phyloP scores from a whole-genome alignment of 495 filamentous ascomycete genomes.

The Amniculicola lignicola region DNA sequence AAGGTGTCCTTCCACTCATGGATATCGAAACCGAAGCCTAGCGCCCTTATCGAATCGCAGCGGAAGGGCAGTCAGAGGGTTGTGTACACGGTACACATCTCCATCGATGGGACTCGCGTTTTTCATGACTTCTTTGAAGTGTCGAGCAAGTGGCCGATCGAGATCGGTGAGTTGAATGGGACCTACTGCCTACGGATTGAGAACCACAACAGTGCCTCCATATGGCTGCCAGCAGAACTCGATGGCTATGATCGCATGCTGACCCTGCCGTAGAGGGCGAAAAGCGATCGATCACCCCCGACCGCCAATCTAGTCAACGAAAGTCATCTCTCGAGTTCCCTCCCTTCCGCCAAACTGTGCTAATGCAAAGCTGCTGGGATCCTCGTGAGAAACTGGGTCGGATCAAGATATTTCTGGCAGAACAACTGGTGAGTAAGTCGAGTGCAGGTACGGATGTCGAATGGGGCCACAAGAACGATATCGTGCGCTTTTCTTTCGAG shows the following conservation, averaged over 20 bases:
- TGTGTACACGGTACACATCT: constrained; percentile 65
- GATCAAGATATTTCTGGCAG: constrained; percentile 74
- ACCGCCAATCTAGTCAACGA: constrained; percentile 8
- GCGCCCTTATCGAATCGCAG: constrained; percentile 21
- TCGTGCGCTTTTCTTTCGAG: constrained; percentile 79
- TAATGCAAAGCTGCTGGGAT: constrained; percentile 69
- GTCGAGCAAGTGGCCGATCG: constrained; percentile 30
- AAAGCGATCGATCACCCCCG: neutral
- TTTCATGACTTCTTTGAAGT: constrained; percentile 39
- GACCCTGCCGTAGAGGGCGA: constrained; percentile 49
- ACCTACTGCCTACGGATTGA: too few species aligned
- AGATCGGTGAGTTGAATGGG: constrained; percentile 30
- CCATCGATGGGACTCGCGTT: constrained; percentile 65
- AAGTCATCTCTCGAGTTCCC: constrained; percentile 62
- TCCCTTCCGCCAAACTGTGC: constrained; percentile 65
- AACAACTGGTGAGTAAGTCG: constrained; percentile 38
- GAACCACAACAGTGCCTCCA: too few species aligned
- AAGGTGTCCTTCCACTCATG: constrained; percentile 80
- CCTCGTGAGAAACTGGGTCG: constrained; percentile 67
- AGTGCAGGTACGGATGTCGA: constrained; percentile 3
- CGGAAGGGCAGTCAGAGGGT: constrained; percentile 38
- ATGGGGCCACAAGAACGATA: constrained; percentile 39
- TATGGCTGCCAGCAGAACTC: too few species aligned
- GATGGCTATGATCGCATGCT: too few species aligned
- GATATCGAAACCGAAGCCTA: constrained; percentile 53